phyloP scores from a whole-genome alignment of 2,329 filamentous ascomycete genomes.

The Endoconidiophora laricicola region DNA sequence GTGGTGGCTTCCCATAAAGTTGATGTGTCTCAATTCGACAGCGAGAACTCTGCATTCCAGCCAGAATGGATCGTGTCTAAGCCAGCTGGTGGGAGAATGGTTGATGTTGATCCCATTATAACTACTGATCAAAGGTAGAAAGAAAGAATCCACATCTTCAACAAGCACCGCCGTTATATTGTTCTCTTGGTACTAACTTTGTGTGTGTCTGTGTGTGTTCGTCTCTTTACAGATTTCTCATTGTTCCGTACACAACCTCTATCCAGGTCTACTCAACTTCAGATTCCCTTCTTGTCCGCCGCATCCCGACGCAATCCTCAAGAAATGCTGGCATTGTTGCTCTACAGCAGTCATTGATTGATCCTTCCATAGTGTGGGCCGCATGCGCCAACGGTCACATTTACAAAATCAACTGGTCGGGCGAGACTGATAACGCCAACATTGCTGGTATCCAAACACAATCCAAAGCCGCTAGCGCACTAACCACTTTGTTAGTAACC shows the following conservation, averaged over 20 bases:
- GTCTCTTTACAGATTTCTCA: constrained; percentile 41
- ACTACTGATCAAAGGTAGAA: constrained; percentile 35
- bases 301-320: constrained; percentile 37
- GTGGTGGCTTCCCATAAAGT: constrained; percentile 3
- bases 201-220: not conserved
- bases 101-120: constrained; percentile 47
- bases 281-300: constrained; percentile 65
- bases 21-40: not conserved
- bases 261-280: constrained; percentile 67
- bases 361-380: constrained; percentile 39
- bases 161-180: not conserved
- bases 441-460: constrained; percentile 15
- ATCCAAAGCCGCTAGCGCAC: constrained; percentile 28
- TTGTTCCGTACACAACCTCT: constrained; percentile 57
- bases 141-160: not conserved
- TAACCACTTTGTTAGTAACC: constrained; percentile 26
- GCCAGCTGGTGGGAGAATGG: constrained; percentile 48
- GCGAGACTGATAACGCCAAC: constrained; percentile 7
- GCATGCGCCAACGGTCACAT: constrained; percentile 40
- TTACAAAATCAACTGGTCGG: constrained; percentile 42
- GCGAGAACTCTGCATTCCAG: not conserved
- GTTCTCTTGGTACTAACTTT: not conserved
- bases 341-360: constrained; percentile 23
- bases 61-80: constrained; percentile 43
- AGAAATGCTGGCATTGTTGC: constrained; percentile 22